phyloP scores from a whole-genome alignment of 2,329 filamentous ascomycete species.

The Cordyceps javanica region DNA sequence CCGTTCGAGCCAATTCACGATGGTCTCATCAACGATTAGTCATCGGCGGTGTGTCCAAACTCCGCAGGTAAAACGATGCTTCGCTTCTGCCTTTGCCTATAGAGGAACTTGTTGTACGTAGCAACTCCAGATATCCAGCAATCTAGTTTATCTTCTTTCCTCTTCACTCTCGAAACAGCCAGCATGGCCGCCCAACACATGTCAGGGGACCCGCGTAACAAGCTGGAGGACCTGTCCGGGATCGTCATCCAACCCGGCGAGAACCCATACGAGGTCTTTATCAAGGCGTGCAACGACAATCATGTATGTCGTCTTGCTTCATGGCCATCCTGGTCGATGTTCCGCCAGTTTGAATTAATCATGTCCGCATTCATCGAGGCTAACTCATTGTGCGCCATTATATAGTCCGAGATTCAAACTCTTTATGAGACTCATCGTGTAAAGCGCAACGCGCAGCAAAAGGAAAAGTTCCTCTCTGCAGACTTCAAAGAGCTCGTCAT shows the following conservation, averaged over 20 bases:
- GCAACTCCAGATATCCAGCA: background rate
- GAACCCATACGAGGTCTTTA: constrained; percentile 73
- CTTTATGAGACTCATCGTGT: constrained; percentile 69
- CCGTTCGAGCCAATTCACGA: background rate
- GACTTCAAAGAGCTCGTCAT: constrained; percentile 66
- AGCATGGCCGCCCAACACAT: constrained; percentile 24
- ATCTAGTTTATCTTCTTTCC: background rate
- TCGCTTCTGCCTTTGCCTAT: too few species aligned
- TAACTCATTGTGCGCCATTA: background rate
- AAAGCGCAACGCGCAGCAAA: constrained; percentile 71
- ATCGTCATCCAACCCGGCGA: constrained; percentile 44
- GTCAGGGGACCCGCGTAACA: constrained; percentile 39
- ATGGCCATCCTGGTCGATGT: background rate
- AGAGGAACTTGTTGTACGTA: background rate
- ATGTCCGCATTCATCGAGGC: background rate
- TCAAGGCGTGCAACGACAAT: constrained; percentile 59
- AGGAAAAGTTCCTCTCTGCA: constrained; percentile 61
- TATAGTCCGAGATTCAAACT: constrained; percentile 59
- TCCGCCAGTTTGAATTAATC: too few species aligned
- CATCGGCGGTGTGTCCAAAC: background rate
- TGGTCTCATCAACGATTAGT: background rate
- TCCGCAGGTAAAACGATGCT: background rate
- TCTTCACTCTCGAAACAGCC: background rate
- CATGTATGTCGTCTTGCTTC: constrained; percentile 44
- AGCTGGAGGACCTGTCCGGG: constrained; percentile 50